Evolutionary conservation across 257 asterid genomes (phyloP).

Genomic region (Solanum okadae): DNA sequence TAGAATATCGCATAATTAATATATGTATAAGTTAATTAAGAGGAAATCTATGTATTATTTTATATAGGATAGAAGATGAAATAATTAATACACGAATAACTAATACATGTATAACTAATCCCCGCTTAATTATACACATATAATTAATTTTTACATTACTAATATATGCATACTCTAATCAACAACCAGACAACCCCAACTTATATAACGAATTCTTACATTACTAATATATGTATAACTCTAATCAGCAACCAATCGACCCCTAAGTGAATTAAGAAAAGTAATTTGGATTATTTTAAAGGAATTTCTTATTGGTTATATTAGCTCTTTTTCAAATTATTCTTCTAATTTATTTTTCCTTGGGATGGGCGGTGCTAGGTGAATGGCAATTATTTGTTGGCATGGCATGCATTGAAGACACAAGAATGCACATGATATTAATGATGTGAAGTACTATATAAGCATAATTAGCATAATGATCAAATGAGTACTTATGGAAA

Average conservation of each 20-base stretch:
- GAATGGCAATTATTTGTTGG: not conserved
- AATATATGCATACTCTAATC: not conserved
- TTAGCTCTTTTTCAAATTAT: not conserved
- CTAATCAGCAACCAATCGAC: not conserved
- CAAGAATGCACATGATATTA: slow-evolving; percentile 3
- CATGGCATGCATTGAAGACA: not conserved
- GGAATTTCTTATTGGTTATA: not conserved
- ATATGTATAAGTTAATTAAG: not conserved
- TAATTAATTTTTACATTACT: not conserved
- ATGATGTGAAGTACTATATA: not conserved
- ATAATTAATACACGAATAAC: not conserved
- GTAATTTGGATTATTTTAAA: not conserved
- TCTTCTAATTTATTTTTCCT: not conserved
- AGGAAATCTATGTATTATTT: not conserved
- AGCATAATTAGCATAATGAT: slow-evolving; percentile 3
- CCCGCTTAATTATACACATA: too few species aligned
- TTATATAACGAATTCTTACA: too few species aligned
- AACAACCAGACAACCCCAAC: not conserved
- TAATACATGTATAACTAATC: too few species aligned
- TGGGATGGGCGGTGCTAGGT: not conserved
- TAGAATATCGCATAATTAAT: not conserved
- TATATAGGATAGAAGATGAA: not conserved
- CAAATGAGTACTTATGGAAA: not conserved
- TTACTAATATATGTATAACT: not conserved
- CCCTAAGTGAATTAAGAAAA: not conserved